Evolutionary conservation across 129 eudicot species (phyloP), one percentile per base, ranked within the genome.

Genomic region (Scalesia atractyloides): DNA sequence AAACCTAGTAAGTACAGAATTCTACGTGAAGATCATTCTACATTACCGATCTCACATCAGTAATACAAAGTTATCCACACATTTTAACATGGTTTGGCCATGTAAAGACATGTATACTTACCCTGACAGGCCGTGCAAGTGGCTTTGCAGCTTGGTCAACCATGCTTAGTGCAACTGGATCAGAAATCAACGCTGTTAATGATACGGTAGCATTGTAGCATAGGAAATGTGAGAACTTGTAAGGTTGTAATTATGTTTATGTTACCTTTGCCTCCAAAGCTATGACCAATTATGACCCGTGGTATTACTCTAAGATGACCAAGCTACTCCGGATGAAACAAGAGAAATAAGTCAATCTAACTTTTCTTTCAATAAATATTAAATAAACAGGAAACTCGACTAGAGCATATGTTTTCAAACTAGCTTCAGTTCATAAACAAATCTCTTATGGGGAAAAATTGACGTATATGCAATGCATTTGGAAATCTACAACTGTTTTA

Each of bases 231-330:
- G 44, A 49, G 70, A 36, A 69, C 60, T 68, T 73, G 24, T 50
- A 10, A 59, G 65, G 65, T 67, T 51, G 50, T 47, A 58, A 37
- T 16, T 34, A 65, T 41, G 60, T 34, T 18, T 24, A 33, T 2
- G 53, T 64, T 85, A 92, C 98, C 98, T 92, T 92, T 92, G 72
- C 98, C 98, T 59, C 98, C 98, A 78, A 92, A 92, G 86, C 98
- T 92, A 80, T 92, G 98, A 79, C 98, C 98, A 74, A 92, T 91
- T 79, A 92, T 66, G 50, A 92, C 96, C 53, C 96, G 91, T 33
- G 98, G 98, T 72, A 88, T 89, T 43, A 92, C 71, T 78, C 85
- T 82, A 77, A 92, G 96, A 73, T 78, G 81, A 44, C 96, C 88
- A 70, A 92, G 95, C 98, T 92, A 75, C 75, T 62, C 75, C 80